Conservation (phyloP, 306 rosid species). For the Nissolia schottii region DNA sequence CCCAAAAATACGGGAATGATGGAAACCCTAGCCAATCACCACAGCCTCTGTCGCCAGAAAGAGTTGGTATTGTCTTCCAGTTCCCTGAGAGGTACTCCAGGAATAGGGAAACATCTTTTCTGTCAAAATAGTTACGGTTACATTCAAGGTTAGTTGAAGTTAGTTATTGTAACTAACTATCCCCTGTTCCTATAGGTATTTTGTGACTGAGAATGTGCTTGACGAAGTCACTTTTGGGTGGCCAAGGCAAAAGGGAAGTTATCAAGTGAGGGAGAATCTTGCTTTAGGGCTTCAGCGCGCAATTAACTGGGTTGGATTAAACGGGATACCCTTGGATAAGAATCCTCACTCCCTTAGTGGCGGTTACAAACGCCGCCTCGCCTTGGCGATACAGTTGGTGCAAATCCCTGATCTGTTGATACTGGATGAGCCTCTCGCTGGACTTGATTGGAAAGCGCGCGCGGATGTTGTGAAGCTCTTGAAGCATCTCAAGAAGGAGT, state of each 20-base stretch:
- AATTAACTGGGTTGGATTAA: conserved; percentile 92
- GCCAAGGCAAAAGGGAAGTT: conserved; percentile 74
- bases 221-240: conserved; percentile 97
- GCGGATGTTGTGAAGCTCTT: conserved; percentile 87
- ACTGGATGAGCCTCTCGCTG: conserved; percentile 96
- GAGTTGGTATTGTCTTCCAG: conserved; percentile 93
- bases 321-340: conserved; percentile 78
- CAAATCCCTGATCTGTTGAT: conserved; percentile 83
- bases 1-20: conserved; percentile 63
- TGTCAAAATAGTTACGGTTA: no score
- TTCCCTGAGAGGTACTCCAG: conserved; percentile 98
- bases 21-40: conserved; percentile 58
- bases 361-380: conserved; percentile 96
- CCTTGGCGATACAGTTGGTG: conserved; percentile 93
- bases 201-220: conserved; percentile 79
- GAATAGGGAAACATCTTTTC: no score
- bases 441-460: conserved; percentile 97
- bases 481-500: conserved; percentile 71
- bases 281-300: conserved; percentile 82
- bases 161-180: no score
- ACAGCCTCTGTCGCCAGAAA: conserved; percentile 57
- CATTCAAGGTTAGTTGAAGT: no score
- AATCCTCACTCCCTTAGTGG: conserved; percentile 95
- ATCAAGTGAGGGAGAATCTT: conserved; percentile 67
- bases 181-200: no score